These are phyloP conservation scores for Cucumis cinereus DNA, from an alignment of 306 rosid genomes.

Conservation along the genomic window DNA sequence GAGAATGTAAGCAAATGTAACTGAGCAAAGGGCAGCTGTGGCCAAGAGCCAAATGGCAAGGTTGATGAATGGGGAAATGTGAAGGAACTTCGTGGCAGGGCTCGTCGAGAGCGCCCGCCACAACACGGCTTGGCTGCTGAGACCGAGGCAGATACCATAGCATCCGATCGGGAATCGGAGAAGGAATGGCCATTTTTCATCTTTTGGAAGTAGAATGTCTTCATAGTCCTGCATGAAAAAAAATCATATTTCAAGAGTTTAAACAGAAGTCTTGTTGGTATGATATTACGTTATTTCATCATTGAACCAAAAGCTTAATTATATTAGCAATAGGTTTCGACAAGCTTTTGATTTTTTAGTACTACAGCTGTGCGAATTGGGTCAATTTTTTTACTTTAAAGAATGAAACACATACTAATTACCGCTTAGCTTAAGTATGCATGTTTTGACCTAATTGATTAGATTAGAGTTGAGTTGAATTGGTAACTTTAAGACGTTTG, in stretches of 20 bases:
- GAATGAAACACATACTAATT: no score
- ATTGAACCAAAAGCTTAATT: neutral
- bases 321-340: no score
- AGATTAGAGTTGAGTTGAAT: no score
- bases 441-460: no score
- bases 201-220: slow-evolving; percentile 84
- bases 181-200: slow-evolving; percentile 77
- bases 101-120: slow-evolving; percentile 76
- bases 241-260: neutral
- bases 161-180: slow-evolving; percentile 75
- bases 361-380: no score
- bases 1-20: slow-evolving; percentile 48
- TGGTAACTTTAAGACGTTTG: no score
- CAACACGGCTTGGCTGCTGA: slow-evolving; percentile 67
- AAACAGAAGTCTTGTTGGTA: neutral
- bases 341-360: no score
- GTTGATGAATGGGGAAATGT: slow-evolving; percentile 37
- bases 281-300: no score
- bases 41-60: slow-evolving; percentile 53
- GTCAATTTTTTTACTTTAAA: no score
- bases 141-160: slow-evolving; percentile 79
- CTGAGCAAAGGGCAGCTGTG: slow-evolving; percentile 25
- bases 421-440: no score
- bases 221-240: slow-evolving; percentile 41
- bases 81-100: slow-evolving; percentile 57